Evolutionary conservation across 257 asterid species (phyloP).

Genomic region (Rauvolfia tetraphylla): DNA sequence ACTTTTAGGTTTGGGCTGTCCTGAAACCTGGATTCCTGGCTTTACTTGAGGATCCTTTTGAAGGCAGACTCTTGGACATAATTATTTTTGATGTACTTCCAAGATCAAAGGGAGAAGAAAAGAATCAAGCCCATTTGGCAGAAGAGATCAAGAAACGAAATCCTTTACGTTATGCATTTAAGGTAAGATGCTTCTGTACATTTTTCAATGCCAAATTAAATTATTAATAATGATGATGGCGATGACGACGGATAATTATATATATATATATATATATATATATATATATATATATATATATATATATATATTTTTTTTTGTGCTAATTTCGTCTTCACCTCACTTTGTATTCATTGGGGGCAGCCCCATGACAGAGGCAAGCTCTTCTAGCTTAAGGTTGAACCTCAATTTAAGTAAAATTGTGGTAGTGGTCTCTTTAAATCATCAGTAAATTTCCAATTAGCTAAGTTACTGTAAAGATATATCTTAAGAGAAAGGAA

Average conservation of each 20-base stretch:
- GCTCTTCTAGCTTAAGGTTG: background rate
- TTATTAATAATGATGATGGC: background rate
- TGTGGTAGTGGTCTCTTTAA: background rate
- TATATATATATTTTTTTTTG: too few species aligned
- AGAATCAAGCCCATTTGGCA: conserved; percentile 46
- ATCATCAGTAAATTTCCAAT: background rate
- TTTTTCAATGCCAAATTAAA: background rate
- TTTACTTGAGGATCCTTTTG: conserved; percentile 73
- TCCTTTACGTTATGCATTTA: conserved; percentile 76
- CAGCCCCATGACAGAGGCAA: background rate
- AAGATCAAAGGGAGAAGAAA: conserved; percentile 45
- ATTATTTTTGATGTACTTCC: conserved; percentile 62
- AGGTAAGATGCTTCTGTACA: conserved; percentile 39
- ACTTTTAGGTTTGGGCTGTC: conserved; percentile 87
- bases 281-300: too few species aligned
- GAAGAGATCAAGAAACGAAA: conserved; percentile 49
- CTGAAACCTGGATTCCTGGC: conserved; percentile 91
- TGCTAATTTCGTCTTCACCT: background rate
- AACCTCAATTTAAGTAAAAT: background rate
- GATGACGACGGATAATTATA: too few species aligned
- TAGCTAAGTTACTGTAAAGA: background rate
- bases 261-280: too few species aligned
- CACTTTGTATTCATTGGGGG: background rate
- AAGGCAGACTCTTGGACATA: conserved; percentile 69
- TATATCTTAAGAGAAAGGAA: background rate